phyloP scores from a whole-genome alignment of 306 rosid genomes.

The Pyrus communis region DNA sequence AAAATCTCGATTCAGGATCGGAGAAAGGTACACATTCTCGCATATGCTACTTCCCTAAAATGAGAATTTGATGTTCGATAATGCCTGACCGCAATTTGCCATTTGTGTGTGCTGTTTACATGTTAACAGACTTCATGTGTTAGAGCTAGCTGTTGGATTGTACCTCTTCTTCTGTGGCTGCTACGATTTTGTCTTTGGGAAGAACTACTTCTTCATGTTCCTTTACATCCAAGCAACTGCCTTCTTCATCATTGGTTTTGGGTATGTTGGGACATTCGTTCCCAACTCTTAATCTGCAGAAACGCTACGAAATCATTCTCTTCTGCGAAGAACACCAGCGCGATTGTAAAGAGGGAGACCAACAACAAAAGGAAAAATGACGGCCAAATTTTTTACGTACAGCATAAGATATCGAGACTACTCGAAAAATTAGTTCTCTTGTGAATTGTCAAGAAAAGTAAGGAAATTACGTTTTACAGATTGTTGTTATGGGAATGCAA shows the following conservation, averaged over 20 bases:
- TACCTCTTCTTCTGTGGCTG: conserved; percentile 67
- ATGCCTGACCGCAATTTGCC: neutral
- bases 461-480: conserved; percentile 25
- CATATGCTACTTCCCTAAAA: neutral
- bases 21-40: conserved; percentile 52
- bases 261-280: conserved; percentile 73
- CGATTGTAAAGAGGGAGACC: conserved; percentile 19
- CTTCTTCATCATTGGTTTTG: conserved; percentile 70
- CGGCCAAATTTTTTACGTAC: conserved; percentile 33
- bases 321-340: conserved; percentile 17
- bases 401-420: conserved; percentile 34
- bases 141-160: conserved; percentile 62
- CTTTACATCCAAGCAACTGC: conserved; percentile 59
- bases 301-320: conserved; percentile 9
- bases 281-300: conserved; percentile 39
- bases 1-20: conserved; percentile 44
- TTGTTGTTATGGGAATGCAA: conserved; percentile 28
- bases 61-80: neutral
- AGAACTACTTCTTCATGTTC: conserved; percentile 59
- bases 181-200: conserved; percentile 55
- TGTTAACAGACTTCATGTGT: conserved; percentile 46
- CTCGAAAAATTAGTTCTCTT: conserved; percentile 35
- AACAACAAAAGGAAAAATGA: conserved; percentile 10
- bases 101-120: neutral
- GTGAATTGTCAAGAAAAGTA: conserved; percentile 47